Conservation (phyloP, 1,284 basidiomycete species). For the Heterobasidion annosum region DNA sequence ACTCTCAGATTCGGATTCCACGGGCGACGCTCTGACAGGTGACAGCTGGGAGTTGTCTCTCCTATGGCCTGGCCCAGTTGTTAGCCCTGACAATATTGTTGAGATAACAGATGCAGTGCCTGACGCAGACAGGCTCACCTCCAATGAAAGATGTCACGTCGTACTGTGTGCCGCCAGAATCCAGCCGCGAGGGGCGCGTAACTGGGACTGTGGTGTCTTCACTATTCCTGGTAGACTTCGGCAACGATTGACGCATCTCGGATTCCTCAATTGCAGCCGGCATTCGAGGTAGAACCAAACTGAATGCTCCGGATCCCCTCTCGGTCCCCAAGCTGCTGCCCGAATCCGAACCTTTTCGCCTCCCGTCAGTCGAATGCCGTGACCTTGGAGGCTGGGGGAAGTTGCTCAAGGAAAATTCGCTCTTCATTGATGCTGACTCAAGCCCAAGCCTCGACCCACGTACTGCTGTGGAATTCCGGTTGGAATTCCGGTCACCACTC, state of each 20-base stretch:
- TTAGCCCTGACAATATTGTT: background rate
- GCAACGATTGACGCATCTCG: slow-evolving; percentile 13
- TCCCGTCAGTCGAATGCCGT: slow-evolving; percentile 9
- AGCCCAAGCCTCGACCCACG: background rate
- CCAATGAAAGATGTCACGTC: slow-evolving; percentile 73
- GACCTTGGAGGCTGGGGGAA: slow-evolving; percentile 57
- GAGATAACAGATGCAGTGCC: slow-evolving; percentile 3
- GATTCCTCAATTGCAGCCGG: slow-evolving; percentile 12
- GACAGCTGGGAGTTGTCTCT: slow-evolving; percentile 1
- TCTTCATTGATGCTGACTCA: slow-evolving; percentile 30
- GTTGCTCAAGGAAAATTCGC: slow-evolving; percentile 60
- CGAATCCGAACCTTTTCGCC: slow-evolving; percentile 5
- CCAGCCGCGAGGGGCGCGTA: slow-evolving; percentile 17
- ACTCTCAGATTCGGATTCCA: slow-evolving; percentile 14
- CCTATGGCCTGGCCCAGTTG: background rate
- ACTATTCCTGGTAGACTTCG: slow-evolving; percentile 23
- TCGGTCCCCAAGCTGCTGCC: background rate
- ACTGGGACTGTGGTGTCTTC: slow-evolving; percentile 12
- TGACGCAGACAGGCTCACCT: slow-evolving; percentile 28
- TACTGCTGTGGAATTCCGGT: slow-evolving; percentile 4
- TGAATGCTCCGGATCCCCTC: slow-evolving; percentile 3
- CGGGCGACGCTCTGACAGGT: slow-evolving; percentile 6
- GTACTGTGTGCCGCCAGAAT: slow-evolving; percentile 49
- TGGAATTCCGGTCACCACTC: background rate
- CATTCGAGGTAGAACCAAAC: slow-evolving; percentile 18